Base-by-base conservation (phyloP, 2,329 filamentous ascomycete species). In the Thermothelomyces thermophilus region DNA sequence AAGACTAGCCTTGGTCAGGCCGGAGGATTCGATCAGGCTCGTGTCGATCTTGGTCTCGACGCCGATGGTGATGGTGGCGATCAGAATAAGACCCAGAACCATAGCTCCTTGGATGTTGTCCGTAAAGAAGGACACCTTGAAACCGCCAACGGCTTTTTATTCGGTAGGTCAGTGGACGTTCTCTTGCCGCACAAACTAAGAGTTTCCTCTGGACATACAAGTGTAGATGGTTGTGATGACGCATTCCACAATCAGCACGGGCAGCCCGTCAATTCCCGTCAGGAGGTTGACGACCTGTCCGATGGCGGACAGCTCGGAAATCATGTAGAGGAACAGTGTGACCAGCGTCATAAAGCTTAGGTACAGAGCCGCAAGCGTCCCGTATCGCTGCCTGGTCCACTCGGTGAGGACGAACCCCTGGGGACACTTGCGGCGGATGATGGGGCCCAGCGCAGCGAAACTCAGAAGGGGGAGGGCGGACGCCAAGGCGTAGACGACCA, bases 241-340 rank as follows among this genome's bases (percentile, higher is more conserved):
- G 57, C 85, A 87, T 64, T 93, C 76, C 1, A 91, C 84, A 57
- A 93, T 87, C 53, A 93, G 77, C 16, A 84, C 79, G 0, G 86
- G 85, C 10, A 93, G 73, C 0, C 83, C 82, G 56, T 90, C 75
- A 34, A 93, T 73, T 2, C 86, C 86, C 0, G 87, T 90, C 58
- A 93, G 68, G 8, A 84, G 76, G 52, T 70, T 84, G 60, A 91
- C 75, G 34, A 91, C 87, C 66, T 91, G 87, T 45, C 89, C 86
- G 24, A 93, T 73, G 11, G 87, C 86, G 8, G 86, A 90, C 37
- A 93, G 75, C 70, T 93, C 87, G 17, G 86, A 81, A 22, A 91
- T 82, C 87, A 93, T 91, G 73, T 91, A 93, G 45, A 93, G 67
- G 65, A 91, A 93, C 60, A 93, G 76, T 1, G 87, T 91, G 43